phyloP scores from a whole-genome alignment of 371 early-diverging fungal genomes.

The Mucor sp. region DNA sequence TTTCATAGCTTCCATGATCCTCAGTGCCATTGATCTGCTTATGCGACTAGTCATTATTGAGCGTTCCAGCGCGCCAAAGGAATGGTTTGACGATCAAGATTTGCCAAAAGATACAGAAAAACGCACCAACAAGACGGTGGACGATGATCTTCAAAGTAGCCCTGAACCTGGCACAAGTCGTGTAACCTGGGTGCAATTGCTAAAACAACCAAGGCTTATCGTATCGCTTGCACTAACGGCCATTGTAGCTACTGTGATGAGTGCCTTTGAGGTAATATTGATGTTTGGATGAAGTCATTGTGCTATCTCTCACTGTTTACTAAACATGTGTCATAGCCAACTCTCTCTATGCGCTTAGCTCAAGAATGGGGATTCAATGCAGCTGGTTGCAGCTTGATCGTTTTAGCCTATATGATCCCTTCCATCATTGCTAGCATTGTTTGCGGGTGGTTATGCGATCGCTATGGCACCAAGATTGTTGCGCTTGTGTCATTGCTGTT shows the following conservation, averaged over 20 bases:
- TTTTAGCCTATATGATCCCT: conserved; percentile 58
- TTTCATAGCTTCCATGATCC: conserved; percentile 69
- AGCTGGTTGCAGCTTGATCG: conserved; percentile 57
- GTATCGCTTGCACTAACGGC: conserved; percentile 34
- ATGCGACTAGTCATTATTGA: conserved; percentile 60
- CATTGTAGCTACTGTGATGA: conserved; percentile 40
- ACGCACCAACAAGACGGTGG: neutral
- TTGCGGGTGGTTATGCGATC: conserved; percentile 49
- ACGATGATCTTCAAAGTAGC: neutral
- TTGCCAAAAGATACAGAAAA: neutral
- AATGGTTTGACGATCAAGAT: conserved; percentile 35
- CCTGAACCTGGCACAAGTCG: neutral
- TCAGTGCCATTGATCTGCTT: conserved; percentile 60
- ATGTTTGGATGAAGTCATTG: neutral
- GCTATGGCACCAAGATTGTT: conserved; percentile 43
- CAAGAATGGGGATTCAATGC: conserved; percentile 57
- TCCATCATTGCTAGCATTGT: conserved; percentile 45
- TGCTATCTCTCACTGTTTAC: neutral
- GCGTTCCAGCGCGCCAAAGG: conserved; percentile 40
- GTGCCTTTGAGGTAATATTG: conserved; percentile 43
- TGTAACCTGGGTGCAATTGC: conserved; percentile 22
- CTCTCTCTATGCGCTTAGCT: conserved; percentile 57
- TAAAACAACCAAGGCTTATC: conserved; percentile 33
- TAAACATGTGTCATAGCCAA: conserved; percentile 39
- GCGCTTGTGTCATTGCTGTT: conserved; percentile 32